Evolutionary conservation across 2,329 filamentous ascomycete genomes (phyloP).

Genomic region (Myriosclerotinia scirpicola): DNA sequence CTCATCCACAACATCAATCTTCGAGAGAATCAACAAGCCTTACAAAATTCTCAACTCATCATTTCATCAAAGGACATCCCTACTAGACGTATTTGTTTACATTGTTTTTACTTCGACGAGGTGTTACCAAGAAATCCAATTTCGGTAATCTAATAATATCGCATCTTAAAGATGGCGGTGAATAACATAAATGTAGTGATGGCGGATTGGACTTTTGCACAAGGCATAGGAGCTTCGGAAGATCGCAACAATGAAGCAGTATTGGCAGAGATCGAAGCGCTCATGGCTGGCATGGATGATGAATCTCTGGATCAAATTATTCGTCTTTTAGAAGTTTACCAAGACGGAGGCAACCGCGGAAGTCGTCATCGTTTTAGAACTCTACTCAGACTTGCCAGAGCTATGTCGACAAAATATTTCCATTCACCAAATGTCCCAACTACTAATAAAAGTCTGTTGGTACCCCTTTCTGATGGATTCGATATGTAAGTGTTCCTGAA

Average conservation of each 20-base stretch:
- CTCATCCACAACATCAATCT: neutral
- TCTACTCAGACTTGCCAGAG: neutral
- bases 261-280: neutral
- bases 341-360: too few species aligned
- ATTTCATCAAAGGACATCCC: neutral
- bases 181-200: neutral
- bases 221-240: neutral
- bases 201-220: neutral
- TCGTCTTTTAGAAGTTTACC: too few species aligned
- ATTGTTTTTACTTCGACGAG: too few species aligned
- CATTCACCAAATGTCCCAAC: neutral
- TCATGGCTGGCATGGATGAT: neutral
- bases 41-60: neutral
- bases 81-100: too few species aligned
- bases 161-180: neutral
- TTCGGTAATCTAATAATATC: neutral
- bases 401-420: neutral
- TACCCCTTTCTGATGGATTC: neutral
- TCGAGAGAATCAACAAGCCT: neutral
- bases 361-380: fast-evolving
- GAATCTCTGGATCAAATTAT: neutral
- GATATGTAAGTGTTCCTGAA: neutral
- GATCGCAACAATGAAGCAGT: neutral
- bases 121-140: neutral
- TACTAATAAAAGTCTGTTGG: neutral